Conservation (phyloP, 352 stramenopile species). For the Phytophthora sansomeana region DNA sequence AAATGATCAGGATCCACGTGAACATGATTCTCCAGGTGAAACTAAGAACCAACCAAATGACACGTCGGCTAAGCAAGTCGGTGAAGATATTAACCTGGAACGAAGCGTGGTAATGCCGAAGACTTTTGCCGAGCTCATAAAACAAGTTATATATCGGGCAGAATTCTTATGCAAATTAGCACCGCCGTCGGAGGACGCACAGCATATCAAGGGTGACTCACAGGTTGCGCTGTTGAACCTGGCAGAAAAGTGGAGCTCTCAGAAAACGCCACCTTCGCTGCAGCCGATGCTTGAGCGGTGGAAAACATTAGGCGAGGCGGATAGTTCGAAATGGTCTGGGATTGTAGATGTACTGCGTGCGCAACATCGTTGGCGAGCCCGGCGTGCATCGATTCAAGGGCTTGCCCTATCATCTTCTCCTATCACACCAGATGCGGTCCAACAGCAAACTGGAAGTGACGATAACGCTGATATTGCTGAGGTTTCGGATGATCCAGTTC, state of each 20-base stretch:
- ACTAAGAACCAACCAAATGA: not conserved
- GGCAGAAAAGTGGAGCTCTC: slow-evolving; percentile 86
- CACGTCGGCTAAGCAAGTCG: slow-evolving; percentile 5
- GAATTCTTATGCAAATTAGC: slow-evolving; percentile 82
- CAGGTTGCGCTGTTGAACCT: slow-evolving; percentile 82
- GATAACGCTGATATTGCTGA: slow-evolving; percentile 19
- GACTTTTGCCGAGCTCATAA: slow-evolving; percentile 73
- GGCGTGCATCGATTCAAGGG: slow-evolving; percentile 58
- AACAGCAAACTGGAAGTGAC: slow-evolving; percentile 14
- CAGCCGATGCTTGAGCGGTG: slow-evolving; percentile 90
- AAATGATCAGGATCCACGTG: slow-evolving; percentile 2
- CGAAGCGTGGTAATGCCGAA: slow-evolving; percentile 67
- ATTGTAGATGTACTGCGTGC: slow-evolving; percentile 86
- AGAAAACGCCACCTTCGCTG: slow-evolving; percentile 83
- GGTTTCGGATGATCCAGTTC: slow-evolving; percentile 23
- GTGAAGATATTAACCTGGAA: slow-evolving; percentile 55
- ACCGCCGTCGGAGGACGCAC: slow-evolving; percentile 73
- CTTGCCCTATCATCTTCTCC: slow-evolving; percentile 2
- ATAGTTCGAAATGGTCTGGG: slow-evolving; percentile 88
- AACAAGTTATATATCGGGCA: slow-evolving; percentile 73
- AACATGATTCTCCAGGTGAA: not conserved
- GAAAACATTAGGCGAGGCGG: slow-evolving; percentile 75
- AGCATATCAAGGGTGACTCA: slow-evolving; percentile 69
- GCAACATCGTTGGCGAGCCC: slow-evolving; percentile 66
- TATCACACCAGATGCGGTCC: not conserved